Conservation (phyloP, 768 basidiomycete species). For the Porphyrellus cyaneotinctus region DNA sequence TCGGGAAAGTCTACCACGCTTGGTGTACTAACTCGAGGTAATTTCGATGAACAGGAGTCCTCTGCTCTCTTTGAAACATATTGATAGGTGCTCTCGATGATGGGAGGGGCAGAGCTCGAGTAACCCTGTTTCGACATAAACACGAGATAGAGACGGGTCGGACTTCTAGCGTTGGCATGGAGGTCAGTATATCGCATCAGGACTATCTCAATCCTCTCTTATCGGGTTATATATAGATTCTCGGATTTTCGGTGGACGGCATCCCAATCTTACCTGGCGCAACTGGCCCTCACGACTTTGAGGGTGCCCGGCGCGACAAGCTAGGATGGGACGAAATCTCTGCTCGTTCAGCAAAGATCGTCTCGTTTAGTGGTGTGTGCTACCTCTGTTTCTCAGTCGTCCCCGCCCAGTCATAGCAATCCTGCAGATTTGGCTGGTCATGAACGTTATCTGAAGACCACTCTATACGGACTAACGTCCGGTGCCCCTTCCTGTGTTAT, state of each 20-base stretch:
- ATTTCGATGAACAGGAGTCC: constrained; percentile 16
- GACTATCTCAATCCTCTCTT: not conserved
- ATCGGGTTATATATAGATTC: constrained; percentile 50
- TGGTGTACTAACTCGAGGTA: constrained; percentile 92
- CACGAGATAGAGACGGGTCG: constrained; percentile 96
- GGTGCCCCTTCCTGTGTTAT: constrained; percentile 90
- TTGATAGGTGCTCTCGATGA: constrained; percentile 69
- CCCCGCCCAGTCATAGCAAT: not conserved
- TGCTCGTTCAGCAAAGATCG: constrained; percentile 81
- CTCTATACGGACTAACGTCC: constrained; percentile 91
- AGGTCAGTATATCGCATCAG: constrained; percentile 49
- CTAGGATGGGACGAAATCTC: constrained; percentile 96
- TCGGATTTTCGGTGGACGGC: constrained; percentile 80
- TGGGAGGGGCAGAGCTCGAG: constrained; percentile 76
- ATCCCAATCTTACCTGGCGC: constrained; percentile 72
- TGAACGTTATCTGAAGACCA: constrained; percentile 89
- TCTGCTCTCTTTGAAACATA: constrained; percentile 10
- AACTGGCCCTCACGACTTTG: constrained; percentile 51
- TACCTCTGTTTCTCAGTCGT: not conserved
- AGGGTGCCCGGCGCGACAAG: constrained; percentile 75
- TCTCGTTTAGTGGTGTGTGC: constrained; percentile 79
- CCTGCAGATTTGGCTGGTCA: constrained; percentile 87
- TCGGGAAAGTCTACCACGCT: constrained; percentile 93
- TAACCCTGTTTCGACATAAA: constrained; percentile 91
- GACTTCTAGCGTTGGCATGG: constrained; percentile 96